These are phyloP conservation scores for Kurtzmaniella quercitrusa DNA, from an alignment of 1,139 yeast species.

Conservation along the genomic window DNA sequence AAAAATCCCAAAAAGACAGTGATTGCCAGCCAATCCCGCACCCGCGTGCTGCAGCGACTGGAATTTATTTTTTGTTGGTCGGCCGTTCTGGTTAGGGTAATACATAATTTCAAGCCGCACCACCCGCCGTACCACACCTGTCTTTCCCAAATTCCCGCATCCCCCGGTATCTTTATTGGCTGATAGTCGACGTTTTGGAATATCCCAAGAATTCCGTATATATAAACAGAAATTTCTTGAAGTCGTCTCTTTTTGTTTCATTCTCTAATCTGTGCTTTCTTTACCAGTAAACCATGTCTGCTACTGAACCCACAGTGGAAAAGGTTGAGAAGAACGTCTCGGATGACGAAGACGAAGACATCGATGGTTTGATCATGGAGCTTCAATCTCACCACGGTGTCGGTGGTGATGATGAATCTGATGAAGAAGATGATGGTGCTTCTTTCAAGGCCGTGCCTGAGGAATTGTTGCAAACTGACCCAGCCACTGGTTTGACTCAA, in stretches of 20 bases:
- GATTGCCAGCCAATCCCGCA: neutral
- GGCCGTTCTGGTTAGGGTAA: neutral
- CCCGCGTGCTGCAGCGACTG: neutral
- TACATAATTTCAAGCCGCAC: neutral
- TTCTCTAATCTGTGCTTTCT: constrained; percentile 9
- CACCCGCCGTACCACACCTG: constrained; percentile 5
- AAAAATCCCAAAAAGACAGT: neutral
- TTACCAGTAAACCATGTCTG: constrained; percentile 29
- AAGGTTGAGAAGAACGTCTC: constrained; percentile 47
- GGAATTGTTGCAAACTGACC: constrained; percentile 84
- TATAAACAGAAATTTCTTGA: constrained; percentile 1
- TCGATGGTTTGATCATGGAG: constrained; percentile 84
- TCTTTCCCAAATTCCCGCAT: constrained; percentile 9
- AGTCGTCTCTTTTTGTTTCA: constrained; percentile 6
- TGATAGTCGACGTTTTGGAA: constrained; percentile 10
- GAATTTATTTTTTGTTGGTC: neutral
- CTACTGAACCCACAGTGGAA: constrained; percentile 49
- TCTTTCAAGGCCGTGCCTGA: constrained; percentile 77
- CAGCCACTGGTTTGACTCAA: constrained; percentile 69
- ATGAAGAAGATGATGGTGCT: constrained; percentile 47
- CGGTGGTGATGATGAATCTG: constrained; percentile 38
- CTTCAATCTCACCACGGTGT: constrained; percentile 75
- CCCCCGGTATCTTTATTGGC: constrained; percentile 12
- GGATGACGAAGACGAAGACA: constrained; percentile 76
- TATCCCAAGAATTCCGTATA: constrained; percentile 6